phyloP scores from a whole-genome alignment of 495 filamentous ascomycete species.

The Aspergillus saccharolyticus region DNA sequence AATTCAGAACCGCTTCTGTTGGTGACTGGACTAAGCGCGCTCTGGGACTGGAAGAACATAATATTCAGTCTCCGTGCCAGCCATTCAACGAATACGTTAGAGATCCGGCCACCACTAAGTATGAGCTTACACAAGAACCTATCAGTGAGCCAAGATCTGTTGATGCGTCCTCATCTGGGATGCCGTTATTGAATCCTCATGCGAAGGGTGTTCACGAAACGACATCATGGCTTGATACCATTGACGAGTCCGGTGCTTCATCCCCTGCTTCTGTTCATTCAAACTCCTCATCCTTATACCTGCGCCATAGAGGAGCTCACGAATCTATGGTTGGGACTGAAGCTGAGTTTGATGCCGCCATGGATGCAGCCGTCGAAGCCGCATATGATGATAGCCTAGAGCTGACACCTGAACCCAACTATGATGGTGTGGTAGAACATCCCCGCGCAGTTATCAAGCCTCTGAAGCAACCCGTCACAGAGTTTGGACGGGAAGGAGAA shows the following conservation, averaged over 20 bases:
- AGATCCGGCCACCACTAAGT: neutral
- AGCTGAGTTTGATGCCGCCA: conserved; percentile 89
- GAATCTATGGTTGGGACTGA: conserved; percentile 71
- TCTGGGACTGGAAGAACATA: neutral
- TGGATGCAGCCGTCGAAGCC: conserved; percentile 94
- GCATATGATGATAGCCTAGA: conserved; percentile 93
- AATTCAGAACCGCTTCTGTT: neutral
- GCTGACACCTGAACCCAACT: conserved; percentile 49
- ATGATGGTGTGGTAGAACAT: conserved; percentile 48
- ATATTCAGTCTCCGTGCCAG: neutral
- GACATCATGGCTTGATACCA: conserved; percentile 92
- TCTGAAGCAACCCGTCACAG: conserved; percentile 71
- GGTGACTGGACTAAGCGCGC: conserved; percentile 12
- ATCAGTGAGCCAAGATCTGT: neutral
- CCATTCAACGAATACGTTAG: neutral
- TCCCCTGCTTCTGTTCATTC: conserved; percentile 78
- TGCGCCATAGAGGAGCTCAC: conserved; percentile 62
- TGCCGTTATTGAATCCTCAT: conserved; percentile 23
- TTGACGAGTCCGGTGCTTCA: conserved; percentile 89
- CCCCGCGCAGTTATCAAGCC: conserved; percentile 67
- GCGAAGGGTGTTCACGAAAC: conserved; percentile 59
- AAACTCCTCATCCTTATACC: conserved; percentile 61
- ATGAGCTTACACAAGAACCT: neutral
- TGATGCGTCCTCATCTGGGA: conserved; percentile 24
- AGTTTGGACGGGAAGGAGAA: conserved; percentile 72